Conservation (phyloP, 192 early-diverging fungal genomes). For the Backusella tarrabulga region DNA sequence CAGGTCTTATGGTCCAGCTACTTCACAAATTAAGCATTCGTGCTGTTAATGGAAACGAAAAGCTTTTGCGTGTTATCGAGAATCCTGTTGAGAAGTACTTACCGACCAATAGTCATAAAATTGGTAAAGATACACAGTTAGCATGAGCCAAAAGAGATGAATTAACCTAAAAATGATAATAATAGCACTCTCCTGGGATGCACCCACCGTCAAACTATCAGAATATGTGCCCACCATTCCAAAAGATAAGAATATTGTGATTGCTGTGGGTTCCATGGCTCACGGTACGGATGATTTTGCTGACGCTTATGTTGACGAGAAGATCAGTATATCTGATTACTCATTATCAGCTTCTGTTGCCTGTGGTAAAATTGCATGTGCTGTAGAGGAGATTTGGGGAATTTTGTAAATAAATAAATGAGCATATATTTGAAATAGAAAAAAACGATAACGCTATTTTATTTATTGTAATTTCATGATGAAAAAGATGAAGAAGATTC, state of each 20-base stretch:
- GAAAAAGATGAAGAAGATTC: neutral
- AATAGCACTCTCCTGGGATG: constrained; percentile 84
- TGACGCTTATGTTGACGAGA: constrained; percentile 94
- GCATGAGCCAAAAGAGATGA: neutral
- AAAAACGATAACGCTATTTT: neutral
- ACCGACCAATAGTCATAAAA: constrained; percentile 83
- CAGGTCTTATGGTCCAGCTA: constrained; percentile 97
- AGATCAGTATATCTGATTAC: constrained; percentile 97
- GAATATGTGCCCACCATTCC: constrained; percentile 84
- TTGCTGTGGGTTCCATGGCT: constrained; percentile 95
- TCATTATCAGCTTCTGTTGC: constrained; percentile 96
- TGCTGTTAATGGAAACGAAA: constrained; percentile 87
- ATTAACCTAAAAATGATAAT: neutral
- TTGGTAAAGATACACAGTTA: constrained; percentile 53
- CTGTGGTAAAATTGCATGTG: constrained; percentile 89
- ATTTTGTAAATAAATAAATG: constrained; percentile 57
- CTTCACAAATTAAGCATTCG: constrained; percentile 96
- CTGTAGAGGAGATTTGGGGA: constrained; percentile 89
- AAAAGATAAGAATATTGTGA: constrained; percentile 77
- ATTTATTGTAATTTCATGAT: neutral
- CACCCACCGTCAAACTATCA: constrained; percentile 75
- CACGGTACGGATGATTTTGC: constrained; percentile 96
- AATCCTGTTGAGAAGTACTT: constrained; percentile 97
- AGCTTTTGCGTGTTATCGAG: constrained; percentile 95
- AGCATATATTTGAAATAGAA: neutral